Evolutionary conservation across 2,329 filamentous ascomycete species (phyloP).

Genomic region (Cadophora sp.): DNA sequence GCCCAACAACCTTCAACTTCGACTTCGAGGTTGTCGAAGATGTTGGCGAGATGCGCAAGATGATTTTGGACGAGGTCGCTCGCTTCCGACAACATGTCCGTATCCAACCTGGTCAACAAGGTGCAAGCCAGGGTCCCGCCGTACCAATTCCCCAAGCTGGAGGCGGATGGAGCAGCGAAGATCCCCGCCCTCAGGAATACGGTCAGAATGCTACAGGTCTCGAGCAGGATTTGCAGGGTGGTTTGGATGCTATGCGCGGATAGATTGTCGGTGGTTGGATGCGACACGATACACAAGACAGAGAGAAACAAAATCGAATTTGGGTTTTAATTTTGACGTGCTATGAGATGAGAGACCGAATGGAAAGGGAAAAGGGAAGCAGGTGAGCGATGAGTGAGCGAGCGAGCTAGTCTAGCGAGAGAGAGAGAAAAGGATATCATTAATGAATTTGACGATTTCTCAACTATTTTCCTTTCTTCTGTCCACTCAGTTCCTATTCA

Average conservation of each 20-base stretch:
- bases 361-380: slow-evolving; percentile 18
- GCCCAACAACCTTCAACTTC: slow-evolving; percentile 96
- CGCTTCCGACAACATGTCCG: slow-evolving; percentile 72
- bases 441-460: slow-evolving; percentile 32
- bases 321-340: slow-evolving; percentile 8
- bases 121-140: slow-evolving; percentile 37
- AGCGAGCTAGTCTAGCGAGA: slow-evolving; percentile 10
- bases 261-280: slow-evolving; percentile 19
- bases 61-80: slow-evolving; percentile 95
- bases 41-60: slow-evolving; percentile 91
- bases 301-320: slow-evolving; percentile 12
- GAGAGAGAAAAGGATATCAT: slow-evolving; percentile 27
- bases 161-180: slow-evolving; percentile 44
- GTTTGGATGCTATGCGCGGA: slow-evolving; percentile 42
- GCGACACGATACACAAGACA: slow-evolving; percentile 1
- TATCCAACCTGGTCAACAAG: slow-evolving; percentile 45
- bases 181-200: slow-evolving; percentile 47
- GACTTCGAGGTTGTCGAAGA: slow-evolving; percentile 98
- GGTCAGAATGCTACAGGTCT: slow-evolving; percentile 43
- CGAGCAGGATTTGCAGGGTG: slow-evolving; percentile 47
- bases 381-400: slow-evolving; percentile 11
- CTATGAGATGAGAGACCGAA: slow-evolving; percentile 12
- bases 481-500: neutral
- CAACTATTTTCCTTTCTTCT: neutral
- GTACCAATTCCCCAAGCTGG: slow-evolving; percentile 45